Conservation (phyloP, 257 asterid species). For the Cynanchum wilfordii region DNA sequence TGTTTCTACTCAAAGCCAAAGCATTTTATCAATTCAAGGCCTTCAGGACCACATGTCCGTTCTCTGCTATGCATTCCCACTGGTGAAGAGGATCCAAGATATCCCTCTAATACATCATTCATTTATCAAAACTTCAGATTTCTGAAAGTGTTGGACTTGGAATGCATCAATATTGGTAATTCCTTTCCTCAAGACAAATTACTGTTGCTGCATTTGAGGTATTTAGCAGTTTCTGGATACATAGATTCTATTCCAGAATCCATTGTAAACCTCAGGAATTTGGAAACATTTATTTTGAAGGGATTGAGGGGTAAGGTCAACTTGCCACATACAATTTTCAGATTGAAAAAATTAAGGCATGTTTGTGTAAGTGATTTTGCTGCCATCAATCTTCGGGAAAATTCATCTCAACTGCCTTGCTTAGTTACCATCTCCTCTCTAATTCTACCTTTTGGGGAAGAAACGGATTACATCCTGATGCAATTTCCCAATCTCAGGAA, state of each 20-base stretch:
- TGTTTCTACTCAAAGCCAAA: not conserved
- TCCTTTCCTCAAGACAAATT: not conserved
- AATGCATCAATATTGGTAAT: not conserved
- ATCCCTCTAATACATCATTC: not conserved
- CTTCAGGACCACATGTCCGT: not conserved
- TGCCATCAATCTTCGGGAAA: not conserved
- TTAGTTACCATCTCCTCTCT: not conserved
- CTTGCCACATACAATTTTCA: not conserved
- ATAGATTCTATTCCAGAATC: not conserved
- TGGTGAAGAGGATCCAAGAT: not conserved
- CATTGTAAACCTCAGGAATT: not conserved
- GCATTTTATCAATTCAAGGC: not conserved
- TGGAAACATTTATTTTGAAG: not conserved
- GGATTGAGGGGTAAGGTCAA: not conserved
- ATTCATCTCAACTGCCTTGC: not conserved
- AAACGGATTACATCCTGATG: not conserved
- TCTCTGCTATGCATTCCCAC: not conserved
- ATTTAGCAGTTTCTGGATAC: not conserved
- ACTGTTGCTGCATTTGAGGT: not conserved
- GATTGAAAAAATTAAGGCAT: not conserved
- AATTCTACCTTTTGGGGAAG: not conserved
- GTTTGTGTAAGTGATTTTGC: not conserved
- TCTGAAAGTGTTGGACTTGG: constrained; percentile 1
- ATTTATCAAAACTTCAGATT: not conserved
- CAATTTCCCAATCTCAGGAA: not conserved